phyloP scores from a whole-genome alignment of 441 rosid species.

The Adansonia gregorii region DNA sequence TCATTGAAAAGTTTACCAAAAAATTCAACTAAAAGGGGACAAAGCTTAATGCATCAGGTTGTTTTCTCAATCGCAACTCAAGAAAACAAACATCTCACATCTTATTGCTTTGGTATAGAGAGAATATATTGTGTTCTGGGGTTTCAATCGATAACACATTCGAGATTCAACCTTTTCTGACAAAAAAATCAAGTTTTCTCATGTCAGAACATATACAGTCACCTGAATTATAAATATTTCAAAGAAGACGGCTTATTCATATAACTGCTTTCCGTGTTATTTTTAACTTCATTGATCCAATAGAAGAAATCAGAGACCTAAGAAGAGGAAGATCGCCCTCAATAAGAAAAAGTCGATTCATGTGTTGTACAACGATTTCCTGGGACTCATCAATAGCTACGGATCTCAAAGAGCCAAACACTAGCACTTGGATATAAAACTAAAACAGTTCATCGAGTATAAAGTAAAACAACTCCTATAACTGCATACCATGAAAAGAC shows the following conservation, averaged over 20 bases:
- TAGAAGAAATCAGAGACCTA: not conserved
- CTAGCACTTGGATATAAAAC: conserved; percentile 4
- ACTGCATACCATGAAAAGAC: conserved; percentile 8
- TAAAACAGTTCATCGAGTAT: conserved; percentile 1
- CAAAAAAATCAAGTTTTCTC: not conserved
- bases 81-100: not conserved
- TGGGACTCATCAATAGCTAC: not conserved
- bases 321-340: conserved; percentile 2
- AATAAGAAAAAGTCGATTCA: not conserved
- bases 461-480: not conserved
- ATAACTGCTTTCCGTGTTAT: not conserved
- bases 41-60: not conserved
- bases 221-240: not conserved
- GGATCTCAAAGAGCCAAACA: not conserved
- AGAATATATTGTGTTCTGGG: not conserved
- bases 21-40: not conserved
- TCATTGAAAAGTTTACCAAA: not conserved
- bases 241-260: not conserved
- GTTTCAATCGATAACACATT: not conserved
- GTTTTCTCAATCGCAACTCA: not conserved
- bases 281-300: not conserved
- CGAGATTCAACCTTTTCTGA: not conserved
- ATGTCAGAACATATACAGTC: not conserved
- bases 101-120: not conserved
- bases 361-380: conserved; percentile 8